These are phyloP conservation scores for Saturnispora sekii DNA, from an alignment of 805 yeast genomes.

Conservation along the genomic window DNA sequence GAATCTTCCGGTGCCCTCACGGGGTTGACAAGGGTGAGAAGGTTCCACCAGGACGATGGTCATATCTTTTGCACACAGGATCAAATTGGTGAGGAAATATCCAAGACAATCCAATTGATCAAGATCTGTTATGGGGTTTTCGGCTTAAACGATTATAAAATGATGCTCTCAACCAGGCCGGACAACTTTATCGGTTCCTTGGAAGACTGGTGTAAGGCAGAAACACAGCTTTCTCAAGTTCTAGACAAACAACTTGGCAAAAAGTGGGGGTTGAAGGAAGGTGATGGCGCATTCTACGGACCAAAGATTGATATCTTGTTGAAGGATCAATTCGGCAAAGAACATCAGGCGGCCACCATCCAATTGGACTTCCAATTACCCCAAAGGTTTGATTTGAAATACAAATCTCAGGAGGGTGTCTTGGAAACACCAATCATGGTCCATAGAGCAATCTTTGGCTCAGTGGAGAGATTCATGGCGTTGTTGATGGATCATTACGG, in stretches of 20 bases:
- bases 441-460: constrained; percentile 93
- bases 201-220: constrained; percentile 79
- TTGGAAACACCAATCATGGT: constrained; percentile 80
- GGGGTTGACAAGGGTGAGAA: constrained; percentile 85
- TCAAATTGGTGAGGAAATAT: constrained; percentile 70
- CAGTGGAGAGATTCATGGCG: constrained; percentile 88
- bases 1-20: constrained; percentile 91
- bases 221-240: constrained; percentile 49
- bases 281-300: constrained; percentile 97
- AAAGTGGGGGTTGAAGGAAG: constrained; percentile 66
- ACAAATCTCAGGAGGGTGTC: constrained; percentile 42
- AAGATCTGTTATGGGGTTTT: constrained; percentile 66
- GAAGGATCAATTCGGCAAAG: constrained; percentile 68
- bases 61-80: constrained; percentile 81
- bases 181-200: constrained; percentile 69
- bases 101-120: constrained; percentile 60
- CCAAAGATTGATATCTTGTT: constrained; percentile 88
- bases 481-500: constrained; percentile 79
- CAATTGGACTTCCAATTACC: constrained; percentile 96
- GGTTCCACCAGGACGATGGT: constrained; percentile 98
- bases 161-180: constrained; percentile 82
- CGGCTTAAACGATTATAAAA: constrained; percentile 47
- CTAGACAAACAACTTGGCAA: constrained; percentile 42
- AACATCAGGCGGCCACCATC: constrained; percentile 91
- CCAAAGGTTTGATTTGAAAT: constrained; percentile 65